Conservation (phyloP, 2,329 filamentous ascomycete genomes). For the Capronia epimyces region DNA sequence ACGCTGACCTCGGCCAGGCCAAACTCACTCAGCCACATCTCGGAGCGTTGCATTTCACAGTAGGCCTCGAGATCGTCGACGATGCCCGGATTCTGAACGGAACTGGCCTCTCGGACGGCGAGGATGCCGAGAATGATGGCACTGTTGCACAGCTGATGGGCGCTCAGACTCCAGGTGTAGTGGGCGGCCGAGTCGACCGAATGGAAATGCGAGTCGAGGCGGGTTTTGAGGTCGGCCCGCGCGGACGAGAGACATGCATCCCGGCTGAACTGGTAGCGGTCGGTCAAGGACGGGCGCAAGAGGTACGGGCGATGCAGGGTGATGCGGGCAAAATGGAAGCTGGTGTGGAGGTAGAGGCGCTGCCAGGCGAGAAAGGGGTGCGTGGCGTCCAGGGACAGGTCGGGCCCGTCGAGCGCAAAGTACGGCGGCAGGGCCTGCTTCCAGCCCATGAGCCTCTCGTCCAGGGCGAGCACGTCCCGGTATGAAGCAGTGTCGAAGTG, state of each 20-base stretch:
- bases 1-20: constrained; percentile 41
- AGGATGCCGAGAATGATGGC: constrained; percentile 39
- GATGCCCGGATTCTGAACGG: constrained; percentile 27
- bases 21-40: constrained; percentile 41
- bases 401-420: not conserved
- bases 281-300: not conserved
- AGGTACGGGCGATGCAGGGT: constrained; percentile 1
- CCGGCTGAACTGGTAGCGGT: constrained; percentile 1
- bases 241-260: constrained; percentile 2
- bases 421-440: not conserved
- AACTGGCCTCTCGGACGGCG: constrained; percentile 34
- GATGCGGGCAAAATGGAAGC: constrained; percentile 3
- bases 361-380: not conserved
- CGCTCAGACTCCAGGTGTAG: constrained; percentile 35
- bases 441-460: constrained; percentile 1
- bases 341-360: constrained; percentile 1
- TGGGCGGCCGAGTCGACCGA: constrained; percentile 31
- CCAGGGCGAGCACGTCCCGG: not conserved
- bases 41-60: constrained; percentile 40
- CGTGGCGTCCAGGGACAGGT: not conserved
- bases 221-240: not conserved
- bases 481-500: not conserved
- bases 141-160: constrained; percentile 42
- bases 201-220: not conserved
- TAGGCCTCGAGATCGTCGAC: constrained; percentile 40